These are phyloP conservation scores for Emiliania huxleyi DNA, from an alignment of 78 protist species.

Conservation along the genomic window DNA sequence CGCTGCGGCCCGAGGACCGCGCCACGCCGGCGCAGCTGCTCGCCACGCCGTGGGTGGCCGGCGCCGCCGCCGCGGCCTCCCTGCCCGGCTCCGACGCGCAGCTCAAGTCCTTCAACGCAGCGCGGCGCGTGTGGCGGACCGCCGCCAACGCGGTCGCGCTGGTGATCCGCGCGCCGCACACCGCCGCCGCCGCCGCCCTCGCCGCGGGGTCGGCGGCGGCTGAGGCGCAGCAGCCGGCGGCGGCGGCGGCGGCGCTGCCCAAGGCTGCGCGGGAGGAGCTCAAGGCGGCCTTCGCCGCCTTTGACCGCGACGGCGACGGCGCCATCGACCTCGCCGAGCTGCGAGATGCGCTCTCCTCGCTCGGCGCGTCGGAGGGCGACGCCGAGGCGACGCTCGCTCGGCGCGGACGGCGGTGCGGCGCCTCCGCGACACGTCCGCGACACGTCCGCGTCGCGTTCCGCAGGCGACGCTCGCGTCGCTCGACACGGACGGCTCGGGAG, in stretches of 20 bases:
- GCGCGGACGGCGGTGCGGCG: not conserved
- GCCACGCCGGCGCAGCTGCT: not conserved
- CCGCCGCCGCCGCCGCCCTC: not conserved
- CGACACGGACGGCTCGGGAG: not conserved
- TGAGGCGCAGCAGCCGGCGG: not conserved
- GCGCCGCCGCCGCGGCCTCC: not conserved
- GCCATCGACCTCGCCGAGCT: not conserved
- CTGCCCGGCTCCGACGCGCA: not conserved
- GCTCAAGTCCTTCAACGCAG: not conserved
- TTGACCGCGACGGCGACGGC: not conserved
- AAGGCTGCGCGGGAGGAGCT: not conserved
- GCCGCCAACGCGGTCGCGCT: not conserved
- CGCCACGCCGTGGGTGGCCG: conserved; percentile 33
- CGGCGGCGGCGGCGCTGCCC: not conserved
- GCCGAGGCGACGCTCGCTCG: not conserved
- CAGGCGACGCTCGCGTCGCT: not conserved
- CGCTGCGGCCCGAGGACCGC: not conserved
- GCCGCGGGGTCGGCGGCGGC: not conserved
- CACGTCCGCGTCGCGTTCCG: too few relatives aligned
- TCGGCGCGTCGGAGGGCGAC: not conserved
- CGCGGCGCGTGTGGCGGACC: not conserved
- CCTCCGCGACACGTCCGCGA: too few relatives aligned
- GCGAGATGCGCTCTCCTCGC: not conserved
- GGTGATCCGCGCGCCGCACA: not conserved
- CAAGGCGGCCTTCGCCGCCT: not conserved